Conservation (phyloP, 2,329 filamentous ascomycete species). For the Pleoardoris graminearum region DNA sequence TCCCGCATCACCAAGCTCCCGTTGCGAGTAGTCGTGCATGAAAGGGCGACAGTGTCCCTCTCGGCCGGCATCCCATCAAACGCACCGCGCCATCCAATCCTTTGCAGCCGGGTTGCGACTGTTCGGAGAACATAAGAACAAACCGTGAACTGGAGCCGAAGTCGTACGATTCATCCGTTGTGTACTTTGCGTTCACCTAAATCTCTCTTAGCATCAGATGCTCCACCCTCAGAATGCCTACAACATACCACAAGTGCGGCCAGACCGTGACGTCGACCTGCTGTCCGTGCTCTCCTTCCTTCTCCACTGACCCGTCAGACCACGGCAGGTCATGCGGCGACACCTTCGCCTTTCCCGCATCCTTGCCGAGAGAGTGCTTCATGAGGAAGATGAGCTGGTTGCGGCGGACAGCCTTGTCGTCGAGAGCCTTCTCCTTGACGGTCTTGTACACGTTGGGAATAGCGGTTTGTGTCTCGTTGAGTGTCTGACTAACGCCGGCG, state of each 20-base stretch:
- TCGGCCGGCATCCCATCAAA: no score
- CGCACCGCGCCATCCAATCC: no score
- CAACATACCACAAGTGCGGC: constrained; percentile 26
- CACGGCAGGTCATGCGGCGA: constrained; percentile 8
- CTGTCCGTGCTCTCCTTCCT: neutral
- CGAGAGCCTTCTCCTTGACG: constrained; percentile 4
- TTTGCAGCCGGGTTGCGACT: no score
- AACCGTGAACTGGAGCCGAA: no score
- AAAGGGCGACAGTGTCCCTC: no score
- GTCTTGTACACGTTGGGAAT: constrained; percentile 8
- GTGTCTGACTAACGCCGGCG: constrained; percentile 1
- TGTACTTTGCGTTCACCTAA: neutral
- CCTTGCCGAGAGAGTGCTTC: constrained; percentile 16
- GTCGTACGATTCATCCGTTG: no score
- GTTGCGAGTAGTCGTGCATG: no score
- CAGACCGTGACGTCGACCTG: constrained; percentile 18
- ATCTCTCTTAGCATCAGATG: neutral
- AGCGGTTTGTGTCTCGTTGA: constrained; percentile 2
- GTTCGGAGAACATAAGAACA: no score
- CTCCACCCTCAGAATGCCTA: neutral
- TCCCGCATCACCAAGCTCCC: no score
- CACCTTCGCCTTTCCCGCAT: neutral
- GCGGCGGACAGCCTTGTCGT: constrained; percentile 11
- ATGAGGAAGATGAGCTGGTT: constrained; percentile 21
- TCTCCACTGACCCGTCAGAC: neutral